Percentiles rank a stretch among this genome's conserved stretches.
Conservation (phyloP, 2,329 filamentous ascomycete genomes). For the Ceratocystis alfenasii region DNA sequence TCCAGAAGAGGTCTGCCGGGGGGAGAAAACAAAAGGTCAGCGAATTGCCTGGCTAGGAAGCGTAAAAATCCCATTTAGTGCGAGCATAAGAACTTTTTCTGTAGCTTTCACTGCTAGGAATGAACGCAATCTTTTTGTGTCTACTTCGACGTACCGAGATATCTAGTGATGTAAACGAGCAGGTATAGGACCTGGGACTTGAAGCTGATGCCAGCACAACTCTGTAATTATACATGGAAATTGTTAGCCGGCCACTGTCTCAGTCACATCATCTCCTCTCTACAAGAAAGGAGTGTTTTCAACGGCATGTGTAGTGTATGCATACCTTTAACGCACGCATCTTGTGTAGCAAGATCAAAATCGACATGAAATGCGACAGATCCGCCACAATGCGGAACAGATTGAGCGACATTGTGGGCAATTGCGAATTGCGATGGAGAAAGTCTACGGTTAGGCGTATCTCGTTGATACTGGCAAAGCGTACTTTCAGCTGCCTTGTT, state of each 20-base stretch:
- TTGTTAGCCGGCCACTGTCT: slow-evolving; percentile 4
- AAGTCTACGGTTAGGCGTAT: background rate
- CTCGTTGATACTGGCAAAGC: background rate
- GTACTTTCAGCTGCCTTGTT: background rate
- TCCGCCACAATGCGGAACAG: slow-evolving; percentile 55
- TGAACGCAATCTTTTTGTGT: background rate
- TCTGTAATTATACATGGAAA: slow-evolving; percentile 42
- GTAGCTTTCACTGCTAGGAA: background rate
- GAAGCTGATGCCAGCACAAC: slow-evolving; percentile 94
- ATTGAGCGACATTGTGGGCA: slow-evolving; percentile 39
- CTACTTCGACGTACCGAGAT: slow-evolving; percentile 51
- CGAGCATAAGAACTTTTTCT: background rate
- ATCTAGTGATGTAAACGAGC: slow-evolving; percentile 84
- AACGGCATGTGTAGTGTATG: background rate
- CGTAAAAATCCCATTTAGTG: background rate
- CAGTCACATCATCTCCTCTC: background rate
- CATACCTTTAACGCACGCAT: slow-evolving; percentile 41
- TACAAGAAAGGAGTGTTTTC: background rate
- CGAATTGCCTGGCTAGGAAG: slow-evolving; percentile 8
- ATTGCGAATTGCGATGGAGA: background rate
- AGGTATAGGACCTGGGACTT: slow-evolving; percentile 95
- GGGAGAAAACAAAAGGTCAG: background rate
- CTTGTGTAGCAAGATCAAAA: slow-evolving; percentile 90
- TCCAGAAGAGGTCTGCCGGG: slow-evolving; percentile 67
- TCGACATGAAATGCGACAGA: slow-evolving; percentile 87